A percentile compares a stretch with the other conserved stretches of the same genome.
Conservation (phyloP, 2,329 filamentous ascomycete species). For the Rutstroemia sydowiana region DNA sequence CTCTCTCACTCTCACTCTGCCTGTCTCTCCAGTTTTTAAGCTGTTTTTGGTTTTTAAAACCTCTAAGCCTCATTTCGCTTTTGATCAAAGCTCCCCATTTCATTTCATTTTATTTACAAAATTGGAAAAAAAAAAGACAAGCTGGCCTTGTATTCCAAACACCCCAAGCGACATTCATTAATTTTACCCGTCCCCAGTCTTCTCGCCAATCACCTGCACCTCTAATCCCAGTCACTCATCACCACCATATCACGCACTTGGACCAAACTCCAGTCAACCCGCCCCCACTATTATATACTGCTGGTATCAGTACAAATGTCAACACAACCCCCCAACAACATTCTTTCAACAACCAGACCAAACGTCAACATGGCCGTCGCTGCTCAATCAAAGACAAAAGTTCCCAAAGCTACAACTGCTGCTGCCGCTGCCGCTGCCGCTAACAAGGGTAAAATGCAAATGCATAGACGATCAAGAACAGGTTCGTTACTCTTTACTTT, state of each 20-base stretch:
- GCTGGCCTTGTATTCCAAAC: constrained; percentile 33
- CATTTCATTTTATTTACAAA: no score
- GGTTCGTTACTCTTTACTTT: constrained; percentile 52
- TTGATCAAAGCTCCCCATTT: no score
- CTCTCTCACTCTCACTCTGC: neutral
- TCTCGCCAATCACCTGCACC: constrained; percentile 27
- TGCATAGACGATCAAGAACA: constrained; percentile 91
- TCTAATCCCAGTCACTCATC: constrained; percentile 6
- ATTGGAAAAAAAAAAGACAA: constrained; percentile 25
- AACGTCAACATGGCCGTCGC: constrained; percentile 49
- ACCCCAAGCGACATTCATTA: constrained; percentile 32
- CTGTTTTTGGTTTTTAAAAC: constrained; percentile 2
- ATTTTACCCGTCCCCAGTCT: constrained; percentile 29
- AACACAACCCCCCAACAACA: constrained; percentile 57
- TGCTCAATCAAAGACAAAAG: constrained; percentile 50
- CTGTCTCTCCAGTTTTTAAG: neutral
- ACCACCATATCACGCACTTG: constrained; percentile 9
- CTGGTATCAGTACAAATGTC: constrained; percentile 46
- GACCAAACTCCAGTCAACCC: constrained; percentile 13
- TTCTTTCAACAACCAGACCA: constrained; percentile 33
- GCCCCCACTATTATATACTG: constrained; percentile 21
- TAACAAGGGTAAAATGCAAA: constrained; percentile 68
- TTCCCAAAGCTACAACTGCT: constrained; percentile 43
- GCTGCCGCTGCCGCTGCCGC: constrained; percentile 21
- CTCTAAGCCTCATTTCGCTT: neutral